Conservation (phyloP, 2,329 filamentous ascomycete species). For the Aspergillus sp. region DNA sequence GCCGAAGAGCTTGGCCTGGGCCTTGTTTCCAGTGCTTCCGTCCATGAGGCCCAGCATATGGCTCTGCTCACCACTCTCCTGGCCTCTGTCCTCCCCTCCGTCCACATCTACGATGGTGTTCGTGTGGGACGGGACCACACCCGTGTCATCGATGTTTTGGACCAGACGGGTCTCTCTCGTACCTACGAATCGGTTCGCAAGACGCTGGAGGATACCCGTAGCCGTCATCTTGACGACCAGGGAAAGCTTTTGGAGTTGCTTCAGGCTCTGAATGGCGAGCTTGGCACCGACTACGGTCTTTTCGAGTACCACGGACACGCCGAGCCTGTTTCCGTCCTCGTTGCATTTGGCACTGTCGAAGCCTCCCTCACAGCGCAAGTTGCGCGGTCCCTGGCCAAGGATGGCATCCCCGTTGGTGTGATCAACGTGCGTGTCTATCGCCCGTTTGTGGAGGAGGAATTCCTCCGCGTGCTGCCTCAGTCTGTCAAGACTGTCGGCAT, state of each 20-base stretch:
- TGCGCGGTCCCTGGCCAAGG: constrained; percentile 66
- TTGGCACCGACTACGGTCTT: constrained; percentile 86
- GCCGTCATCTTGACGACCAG: constrained; percentile 67
- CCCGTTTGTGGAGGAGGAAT: constrained; percentile 92
- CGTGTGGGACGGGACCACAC: constrained; percentile 78
- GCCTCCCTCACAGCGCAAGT: constrained; percentile 82
- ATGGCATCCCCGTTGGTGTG: constrained; percentile 77
- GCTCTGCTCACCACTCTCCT: constrained; percentile 80
- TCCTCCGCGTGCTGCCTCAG: constrained; percentile 75
- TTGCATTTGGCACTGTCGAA: constrained; percentile 91
- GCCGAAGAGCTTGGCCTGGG: constrained; percentile 89
- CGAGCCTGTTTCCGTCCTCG: constrained; percentile 75
- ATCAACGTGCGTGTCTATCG: constrained; percentile 92
- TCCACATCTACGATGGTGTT: constrained; percentile 87
- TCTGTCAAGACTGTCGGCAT: constrained; percentile 75
- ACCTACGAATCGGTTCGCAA: constrained; percentile 66
- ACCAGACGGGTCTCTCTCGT: constrained; percentile 66
- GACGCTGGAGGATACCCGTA: constrained; percentile 60
- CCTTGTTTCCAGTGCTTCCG: constrained; percentile 78
- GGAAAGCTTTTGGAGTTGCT: constrained; percentile 70
- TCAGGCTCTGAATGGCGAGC: constrained; percentile 77
- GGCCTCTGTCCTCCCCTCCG: constrained; percentile 72
- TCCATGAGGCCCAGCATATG: constrained; percentile 95
- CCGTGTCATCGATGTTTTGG: constrained; percentile 76
- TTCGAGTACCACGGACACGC: constrained; percentile 93